Conservation (phyloP, 306 rosid species). For the Hippophae gyantsensis region DNA sequence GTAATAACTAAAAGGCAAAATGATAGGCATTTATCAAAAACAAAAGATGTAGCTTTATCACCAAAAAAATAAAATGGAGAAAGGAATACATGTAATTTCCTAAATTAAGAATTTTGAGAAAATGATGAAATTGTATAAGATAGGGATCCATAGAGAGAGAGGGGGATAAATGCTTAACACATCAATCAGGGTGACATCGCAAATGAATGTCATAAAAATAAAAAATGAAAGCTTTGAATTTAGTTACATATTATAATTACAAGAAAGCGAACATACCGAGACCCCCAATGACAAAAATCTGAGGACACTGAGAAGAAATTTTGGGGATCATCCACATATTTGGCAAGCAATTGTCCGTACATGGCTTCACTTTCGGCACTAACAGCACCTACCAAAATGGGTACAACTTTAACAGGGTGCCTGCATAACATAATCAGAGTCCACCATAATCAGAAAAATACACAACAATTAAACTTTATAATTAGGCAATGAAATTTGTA, state of each 20-base stretch:
- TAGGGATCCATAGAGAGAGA: no score
- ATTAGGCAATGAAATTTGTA: constrained; percentile 15
- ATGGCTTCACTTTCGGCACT: constrained; percentile 65
- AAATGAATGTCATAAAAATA: not conserved
- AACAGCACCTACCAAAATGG: constrained; percentile 86
- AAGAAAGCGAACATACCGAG: constrained; percentile 45
- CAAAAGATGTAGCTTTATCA: no score
- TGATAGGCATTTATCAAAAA: no score
- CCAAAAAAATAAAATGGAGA: not conserved
- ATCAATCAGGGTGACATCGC: not conserved
- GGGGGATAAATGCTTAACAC: no score
- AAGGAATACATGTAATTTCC: not conserved
- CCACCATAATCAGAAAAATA: constrained; percentile 13
- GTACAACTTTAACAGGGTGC: constrained; percentile 72
- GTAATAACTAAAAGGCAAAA: not conserved
- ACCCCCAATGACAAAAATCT: constrained; percentile 98
- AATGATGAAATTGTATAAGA: not conserved
- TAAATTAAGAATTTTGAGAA: not conserved
- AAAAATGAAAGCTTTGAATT: not conserved
- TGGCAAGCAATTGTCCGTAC: constrained; percentile 71
- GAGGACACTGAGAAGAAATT: constrained; percentile 82
- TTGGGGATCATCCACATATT: constrained; percentile 70
- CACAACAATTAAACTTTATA: constrained; percentile 8
- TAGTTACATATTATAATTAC: constrained; percentile 2
- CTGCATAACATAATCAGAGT: constrained; percentile 34